A percentile compares a stretch with the other conserved stretches of the same genome.
Conservation (phyloP, 768 basidiomycete species). For the Kwoniella bestiolae region DNA sequence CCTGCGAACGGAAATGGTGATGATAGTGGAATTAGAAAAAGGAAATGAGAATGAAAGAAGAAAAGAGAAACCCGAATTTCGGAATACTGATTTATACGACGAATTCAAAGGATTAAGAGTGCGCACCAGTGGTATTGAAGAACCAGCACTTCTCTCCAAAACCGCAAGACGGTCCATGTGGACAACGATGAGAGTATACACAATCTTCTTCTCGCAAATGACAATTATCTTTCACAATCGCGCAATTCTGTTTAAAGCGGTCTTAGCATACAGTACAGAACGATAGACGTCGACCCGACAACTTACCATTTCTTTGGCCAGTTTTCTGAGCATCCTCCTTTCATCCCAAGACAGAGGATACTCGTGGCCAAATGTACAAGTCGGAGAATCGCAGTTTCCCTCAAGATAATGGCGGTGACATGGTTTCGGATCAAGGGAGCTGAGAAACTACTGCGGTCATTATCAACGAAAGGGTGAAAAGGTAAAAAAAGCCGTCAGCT, state of each 20-base stretch:
- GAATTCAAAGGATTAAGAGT: background rate
- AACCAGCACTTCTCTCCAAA: constrained; percentile 12
- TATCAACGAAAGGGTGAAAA: background rate
- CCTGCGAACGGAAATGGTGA: too few relatives aligned
- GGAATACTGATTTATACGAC: too few relatives aligned
- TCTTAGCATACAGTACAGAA: too few relatives aligned
- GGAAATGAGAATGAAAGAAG: too few relatives aligned
- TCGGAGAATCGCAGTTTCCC: background rate
- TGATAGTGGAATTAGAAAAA: too few relatives aligned
- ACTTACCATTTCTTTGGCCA: constrained; percentile 19
- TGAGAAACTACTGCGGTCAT: constrained; percentile 7
- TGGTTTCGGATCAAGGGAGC: constrained; percentile 4
- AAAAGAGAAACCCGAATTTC: too few relatives aligned
- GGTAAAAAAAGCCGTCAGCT: background rate
- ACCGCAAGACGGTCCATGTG: background rate
- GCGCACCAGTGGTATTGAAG: background rate
- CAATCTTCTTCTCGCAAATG: constrained; percentile 9
- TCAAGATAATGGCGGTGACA: constrained; percentile 20
- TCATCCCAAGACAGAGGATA: background rate
- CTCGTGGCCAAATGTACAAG: constrained; percentile 4
- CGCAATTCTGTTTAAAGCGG: constrained; percentile 13
- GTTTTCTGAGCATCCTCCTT: background rate
- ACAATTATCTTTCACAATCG: background rate
- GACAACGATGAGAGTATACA: constrained; percentile 18
- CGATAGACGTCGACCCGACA: too few relatives aligned